Evolutionary conservation across 331 rosid species (phyloP).

Genomic region (Dryas integrifolia): DNA sequence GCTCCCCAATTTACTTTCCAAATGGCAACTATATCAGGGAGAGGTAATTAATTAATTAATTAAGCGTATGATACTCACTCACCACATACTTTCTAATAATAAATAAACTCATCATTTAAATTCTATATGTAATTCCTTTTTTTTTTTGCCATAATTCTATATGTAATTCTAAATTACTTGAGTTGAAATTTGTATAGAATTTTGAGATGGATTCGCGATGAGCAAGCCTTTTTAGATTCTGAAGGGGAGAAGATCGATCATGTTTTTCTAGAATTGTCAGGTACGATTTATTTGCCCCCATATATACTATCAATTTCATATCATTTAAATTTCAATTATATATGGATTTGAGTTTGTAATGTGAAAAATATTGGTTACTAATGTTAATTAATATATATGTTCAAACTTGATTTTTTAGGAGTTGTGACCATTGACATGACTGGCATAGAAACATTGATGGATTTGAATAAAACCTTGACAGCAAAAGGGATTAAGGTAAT

Average conservation of each 20-base stretch:
- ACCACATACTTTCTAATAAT: too few species aligned
- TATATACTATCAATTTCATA: background rate
- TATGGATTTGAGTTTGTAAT: background rate
- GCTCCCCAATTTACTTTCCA: constrained; percentile 87
- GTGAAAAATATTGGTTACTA: too few species aligned
- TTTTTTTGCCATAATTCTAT: background rate
- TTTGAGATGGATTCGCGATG: constrained; percentile 47
- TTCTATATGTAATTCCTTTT: background rate
- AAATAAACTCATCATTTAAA: background rate
- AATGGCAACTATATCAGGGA: constrained; percentile 59
- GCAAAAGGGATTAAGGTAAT: constrained; percentile 31
- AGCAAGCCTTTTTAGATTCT: constrained; percentile 8
- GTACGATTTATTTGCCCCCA: constrained; percentile 7
- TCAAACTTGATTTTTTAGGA: constrained; percentile 24
- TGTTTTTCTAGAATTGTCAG: constrained; percentile 42
- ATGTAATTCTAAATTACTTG: background rate
- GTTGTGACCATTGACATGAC: constrained; percentile 45
- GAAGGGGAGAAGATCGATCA: constrained; percentile 25
- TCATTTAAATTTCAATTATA: background rate
- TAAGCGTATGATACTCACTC: too few species aligned
- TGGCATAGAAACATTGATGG: constrained; percentile 38
- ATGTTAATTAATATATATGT: background rate
- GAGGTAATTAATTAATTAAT: too few species aligned
- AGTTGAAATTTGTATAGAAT: constrained; percentile 22
- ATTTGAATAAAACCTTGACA: constrained; percentile 29